Evolutionary conservation across 208 protist genomes (phyloP).

Genomic region (Tritrichomonas foetus): DNA sequence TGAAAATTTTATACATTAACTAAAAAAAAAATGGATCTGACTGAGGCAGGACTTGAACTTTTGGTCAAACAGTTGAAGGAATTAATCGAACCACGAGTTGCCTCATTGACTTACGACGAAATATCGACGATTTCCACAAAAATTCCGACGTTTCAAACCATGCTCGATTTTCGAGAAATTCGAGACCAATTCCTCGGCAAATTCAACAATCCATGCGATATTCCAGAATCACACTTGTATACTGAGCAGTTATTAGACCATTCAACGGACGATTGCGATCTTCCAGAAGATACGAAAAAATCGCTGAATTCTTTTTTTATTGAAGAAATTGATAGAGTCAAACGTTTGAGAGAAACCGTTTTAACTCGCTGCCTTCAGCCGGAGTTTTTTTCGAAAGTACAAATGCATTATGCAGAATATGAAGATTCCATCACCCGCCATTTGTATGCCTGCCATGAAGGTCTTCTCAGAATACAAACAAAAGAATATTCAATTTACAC

Average conservation of each 20-base stretch:
- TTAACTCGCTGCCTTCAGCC: not conserved
- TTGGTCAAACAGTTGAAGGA: not conserved
- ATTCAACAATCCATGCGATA: not conserved
- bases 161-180: not conserved
- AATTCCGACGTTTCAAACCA: not conserved
- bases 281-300: not conserved
- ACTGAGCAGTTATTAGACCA: not conserved
- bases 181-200: not conserved
- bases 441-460: too few species aligned
- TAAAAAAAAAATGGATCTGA: not conserved
- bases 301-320: not conserved
- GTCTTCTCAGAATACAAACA: too few species aligned
- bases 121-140: not conserved
- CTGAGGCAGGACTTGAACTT: constrained; percentile 27
- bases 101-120: not conserved
- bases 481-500: too few species aligned
- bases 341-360: not conserved
- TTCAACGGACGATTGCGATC: not conserved
- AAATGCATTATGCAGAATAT: too few species aligned
- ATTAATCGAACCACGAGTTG: not conserved
- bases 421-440: too few species aligned
- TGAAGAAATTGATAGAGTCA: not conserved
- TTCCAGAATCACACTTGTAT: not conserved
- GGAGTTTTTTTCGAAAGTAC: too few species aligned
- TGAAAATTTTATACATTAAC: too few species aligned